Base-by-base conservation (phyloP, 495 filamentous ascomycete genomes). In the Chaetomium cochliodes region DNA sequence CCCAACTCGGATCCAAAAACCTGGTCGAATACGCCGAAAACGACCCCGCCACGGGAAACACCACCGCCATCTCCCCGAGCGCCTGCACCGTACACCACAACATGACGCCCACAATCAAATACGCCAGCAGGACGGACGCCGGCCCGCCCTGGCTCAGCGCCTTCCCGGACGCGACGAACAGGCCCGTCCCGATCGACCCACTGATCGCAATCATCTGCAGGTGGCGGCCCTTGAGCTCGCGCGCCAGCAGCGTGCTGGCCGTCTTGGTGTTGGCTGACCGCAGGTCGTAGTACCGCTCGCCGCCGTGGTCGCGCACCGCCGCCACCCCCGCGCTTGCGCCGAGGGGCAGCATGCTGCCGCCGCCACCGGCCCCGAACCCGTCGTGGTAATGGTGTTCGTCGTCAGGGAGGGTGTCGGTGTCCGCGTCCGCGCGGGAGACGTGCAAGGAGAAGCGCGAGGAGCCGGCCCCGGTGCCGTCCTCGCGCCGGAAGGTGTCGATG, bases 191-290 rank as follows among this genome's bases (percentile, higher is more conserved):
- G 68, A 98, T 98, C 2, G 92, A 96, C 58, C 94, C 94, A 66
- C 92, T 92, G 70, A 97, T 96, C 22, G 93, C 93, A 79, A 97
- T 96, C 92, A 97, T 96, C 81, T 96, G 92, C 70, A 97, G 75
- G 77, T 97, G 93, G 20, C 93, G 83, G 6, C 88, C 87, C 77
- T 96, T 96, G 53, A 97, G 74, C 68, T 83, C 84, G 63, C 94
- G 81, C 53, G 88, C 84, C 33, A 98, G 81, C n/a, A 72, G 58
- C 28, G 69, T 69, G 63, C 66, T 70, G 22, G 73, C 71, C 53
- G 71, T 73, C 46, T 69, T 67, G 53, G 41, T 26, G 47, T 52
- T 70, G 16, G 71, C 73, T 15, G 50, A 28, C 23, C 63, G 67
- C 26, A 73, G 22, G 64, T 75, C 73, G 46, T 70, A 75, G 67